phyloP scores from a whole-genome alignment of 768 basidiomycete species.

The Auricularia sp. region DNA sequence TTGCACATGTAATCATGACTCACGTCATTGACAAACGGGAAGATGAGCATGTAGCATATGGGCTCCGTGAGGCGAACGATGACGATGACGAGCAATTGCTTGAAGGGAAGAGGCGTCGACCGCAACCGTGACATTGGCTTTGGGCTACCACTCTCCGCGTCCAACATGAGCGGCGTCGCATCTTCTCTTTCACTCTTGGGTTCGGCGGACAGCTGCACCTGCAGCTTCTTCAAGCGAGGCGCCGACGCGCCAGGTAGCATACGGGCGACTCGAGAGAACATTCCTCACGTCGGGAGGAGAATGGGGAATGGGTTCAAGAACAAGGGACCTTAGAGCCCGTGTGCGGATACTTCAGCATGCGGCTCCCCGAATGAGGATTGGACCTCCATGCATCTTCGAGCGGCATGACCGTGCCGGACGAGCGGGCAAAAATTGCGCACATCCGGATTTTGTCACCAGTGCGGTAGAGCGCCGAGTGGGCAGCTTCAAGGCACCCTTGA shows the following conservation, averaged over 20 bases:
- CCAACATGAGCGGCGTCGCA: background rate
- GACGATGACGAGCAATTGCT: background rate
- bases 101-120: background rate
- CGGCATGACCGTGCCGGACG: background rate
- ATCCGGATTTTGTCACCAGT: background rate
- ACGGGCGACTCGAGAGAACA: background rate
- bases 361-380: background rate
- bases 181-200: background rate
- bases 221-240: background rate
- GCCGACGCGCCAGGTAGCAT: background rate
- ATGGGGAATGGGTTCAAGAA: background rate
- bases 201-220: too few species aligned
- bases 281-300: background rate
- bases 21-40: background rate
- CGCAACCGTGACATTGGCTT: background rate
- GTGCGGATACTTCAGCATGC: background rate
- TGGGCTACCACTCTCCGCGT: background rate
- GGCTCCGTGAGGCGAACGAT: background rate
- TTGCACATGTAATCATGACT: background rate
- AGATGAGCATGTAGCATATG: background rate
- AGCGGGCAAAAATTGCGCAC: background rate
- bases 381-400: background rate
- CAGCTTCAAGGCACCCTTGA: too few species aligned
- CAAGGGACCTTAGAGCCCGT: background rate
- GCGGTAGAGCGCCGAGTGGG: too few species aligned